A percentile compares a stretch with the other conserved stretches of the same genome.
phyloP scores from a whole-genome alignment of 2,329 filamentous ascomycete genomes.

The Ceratocystis colombiana region DNA sequence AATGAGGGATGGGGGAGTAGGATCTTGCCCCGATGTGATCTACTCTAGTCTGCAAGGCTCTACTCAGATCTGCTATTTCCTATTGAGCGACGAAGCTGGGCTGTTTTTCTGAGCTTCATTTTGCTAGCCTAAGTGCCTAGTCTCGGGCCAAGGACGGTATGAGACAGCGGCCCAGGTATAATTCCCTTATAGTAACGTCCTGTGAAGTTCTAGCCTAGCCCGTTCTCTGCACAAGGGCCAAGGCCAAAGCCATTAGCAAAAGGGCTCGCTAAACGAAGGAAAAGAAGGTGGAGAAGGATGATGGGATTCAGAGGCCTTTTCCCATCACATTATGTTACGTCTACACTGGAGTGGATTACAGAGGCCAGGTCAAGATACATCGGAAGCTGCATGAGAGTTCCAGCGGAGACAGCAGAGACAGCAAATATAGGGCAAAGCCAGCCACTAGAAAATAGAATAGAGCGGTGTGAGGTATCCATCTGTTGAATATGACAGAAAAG shows the following conservation, averaged over 20 bases:
- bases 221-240: not conserved
- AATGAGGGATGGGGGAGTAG: too few relatives aligned
- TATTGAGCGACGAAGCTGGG: too few relatives aligned
- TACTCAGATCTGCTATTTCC: too few relatives aligned
- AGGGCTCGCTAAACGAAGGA: not conserved
- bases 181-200: constrained; percentile 2
- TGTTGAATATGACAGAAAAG: constrained; percentile 6
- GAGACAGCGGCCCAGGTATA: not conserved
- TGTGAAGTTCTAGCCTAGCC: constrained; percentile 1
- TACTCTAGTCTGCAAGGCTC: too few relatives aligned
- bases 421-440: not conserved
- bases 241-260: not conserved
- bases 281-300: not conserved
- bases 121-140: not conserved
- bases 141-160: constrained; percentile 6
- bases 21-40: too few relatives aligned
- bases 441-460: not conserved
- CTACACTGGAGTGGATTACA: not conserved
- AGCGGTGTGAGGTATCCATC: not conserved
- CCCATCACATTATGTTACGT: not conserved
- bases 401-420: not conserved
- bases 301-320: not conserved
- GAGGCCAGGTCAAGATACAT: not conserved
- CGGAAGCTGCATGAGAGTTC: not conserved
- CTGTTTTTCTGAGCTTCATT: too few relatives aligned